Conservation (phyloP, 2,329 filamentous ascomycete species). For the Aspergillus udagawae region DNA sequence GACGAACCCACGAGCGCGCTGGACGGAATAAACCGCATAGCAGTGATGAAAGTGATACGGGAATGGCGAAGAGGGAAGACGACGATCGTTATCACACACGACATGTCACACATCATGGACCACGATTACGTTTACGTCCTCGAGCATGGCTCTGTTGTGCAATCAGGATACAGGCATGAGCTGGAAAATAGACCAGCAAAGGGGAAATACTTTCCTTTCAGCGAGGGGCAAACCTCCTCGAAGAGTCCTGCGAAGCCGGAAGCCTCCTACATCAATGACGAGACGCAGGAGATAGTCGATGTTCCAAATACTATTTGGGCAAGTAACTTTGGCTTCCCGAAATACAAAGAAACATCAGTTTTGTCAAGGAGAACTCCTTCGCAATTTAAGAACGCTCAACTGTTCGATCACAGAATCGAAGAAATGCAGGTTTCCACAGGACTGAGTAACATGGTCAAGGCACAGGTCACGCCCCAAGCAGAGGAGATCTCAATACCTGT, state of each 20-base stretch:
- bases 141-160: slow-evolving; percentile 63
- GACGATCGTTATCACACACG: slow-evolving; percentile 90
- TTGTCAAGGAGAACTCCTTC: background rate
- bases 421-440: background rate
- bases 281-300: background rate
- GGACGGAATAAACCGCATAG: slow-evolving; percentile 64
- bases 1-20: slow-evolving; percentile 87
- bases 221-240: background rate
- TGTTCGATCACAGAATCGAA: background rate
- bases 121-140: slow-evolving; percentile 78
- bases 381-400: background rate
- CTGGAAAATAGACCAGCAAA: slow-evolving; percentile 42
- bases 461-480: background rate
- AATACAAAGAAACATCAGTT: background rate
- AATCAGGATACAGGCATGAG: slow-evolving; percentile 62
- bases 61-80: slow-evolving; percentile 76
- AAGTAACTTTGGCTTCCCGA: background rate
- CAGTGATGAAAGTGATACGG: slow-evolving; percentile 71
- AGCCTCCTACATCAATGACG: background rate
- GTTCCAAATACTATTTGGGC: background rate
- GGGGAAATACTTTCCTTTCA: slow-evolving; percentile 16
- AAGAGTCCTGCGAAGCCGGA: background rate
- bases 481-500: background rate
- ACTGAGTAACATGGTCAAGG: background rate
- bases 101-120: slow-evolving; percentile 68